Evolutionary conservation across 2,329 filamentous ascomycete genomes (phyloP), one percentile per base, ranked within the genome.

Genomic region (Fusarium secorum): DNA sequence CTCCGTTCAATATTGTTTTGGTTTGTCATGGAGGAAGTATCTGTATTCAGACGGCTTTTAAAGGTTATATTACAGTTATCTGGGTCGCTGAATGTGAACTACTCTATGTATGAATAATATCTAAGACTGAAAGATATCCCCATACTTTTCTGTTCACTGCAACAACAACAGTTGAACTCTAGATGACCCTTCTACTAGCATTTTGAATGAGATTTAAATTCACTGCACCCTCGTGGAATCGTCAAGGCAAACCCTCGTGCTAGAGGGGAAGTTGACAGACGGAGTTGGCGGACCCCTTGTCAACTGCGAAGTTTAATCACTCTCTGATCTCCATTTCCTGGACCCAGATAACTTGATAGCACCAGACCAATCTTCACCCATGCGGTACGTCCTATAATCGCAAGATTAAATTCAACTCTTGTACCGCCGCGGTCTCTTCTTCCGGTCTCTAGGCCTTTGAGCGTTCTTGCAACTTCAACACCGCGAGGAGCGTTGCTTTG

Each of bases 381-480:
- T 11, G 11, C 4, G 7, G 11, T 24, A 0, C 2, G 8, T 42
- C 22, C 7, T 18, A 18, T 11, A 18, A 8, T 24, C 0, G 22
- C 1, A 7, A 18, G 39, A 42, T 18, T 24, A 22, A 18, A 42
- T 22, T 1, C 10, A 42, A 41, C 10, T 5, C 7, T 42, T 18
- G 15, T 24, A 11, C 7, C 11, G 41, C 22, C 7, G 15, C 11
- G 17, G 11, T 18, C 1, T 42, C 18, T 24, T 24, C 11, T 9
- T 18, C 8, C 3, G 1, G 7, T 24, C 41, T 42, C 22, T 39
- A 13, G 17, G 3, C 41, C 11, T 7, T 22, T 11, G n/a, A 4
- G n/a, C 4, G 11, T 42, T 17, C 15, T 39, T 39, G 5, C 8
- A 11, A 39, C 9, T 24, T 18, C 7, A 9, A 4, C 15, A 18